phyloP scores from a whole-genome alignment of 2,329 filamentous ascomycete genomes.

The Talaromyces sp. region DNA sequence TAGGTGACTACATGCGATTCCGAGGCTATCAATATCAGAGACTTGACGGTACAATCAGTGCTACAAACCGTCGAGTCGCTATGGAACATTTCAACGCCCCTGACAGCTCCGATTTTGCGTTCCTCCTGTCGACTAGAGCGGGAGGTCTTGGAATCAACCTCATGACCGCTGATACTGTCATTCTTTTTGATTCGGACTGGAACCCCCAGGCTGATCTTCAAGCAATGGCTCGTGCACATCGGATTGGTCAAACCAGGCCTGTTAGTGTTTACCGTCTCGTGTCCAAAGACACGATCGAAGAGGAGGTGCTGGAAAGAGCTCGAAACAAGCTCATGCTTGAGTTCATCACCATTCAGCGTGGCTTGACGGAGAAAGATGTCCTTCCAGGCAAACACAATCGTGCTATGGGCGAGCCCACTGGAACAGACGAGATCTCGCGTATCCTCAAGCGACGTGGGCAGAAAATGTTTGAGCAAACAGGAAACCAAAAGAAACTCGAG shows the following conservation, averaged over 20 bases:
- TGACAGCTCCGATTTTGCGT: constrained; percentile 92
- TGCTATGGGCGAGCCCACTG: constrained; percentile 75
- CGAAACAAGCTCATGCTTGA: constrained; percentile 97
- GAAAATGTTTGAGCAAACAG: constrained; percentile 97
- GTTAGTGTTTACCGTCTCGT: constrained; percentile 96
- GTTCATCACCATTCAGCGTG: constrained; percentile 94
- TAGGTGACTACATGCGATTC: constrained; percentile 88
- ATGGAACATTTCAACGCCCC: constrained; percentile 99
- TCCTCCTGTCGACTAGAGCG: constrained; percentile 88
- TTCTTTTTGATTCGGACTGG: constrained; percentile 95
- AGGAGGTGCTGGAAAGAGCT: constrained; percentile 92
- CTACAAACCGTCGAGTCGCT: constrained; percentile 80
- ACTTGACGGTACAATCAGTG: constrained; percentile 89
- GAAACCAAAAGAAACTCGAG: constrained; percentile 93
- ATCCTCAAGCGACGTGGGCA: constrained; percentile 98
- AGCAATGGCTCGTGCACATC: constrained; percentile 96
- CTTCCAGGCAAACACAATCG: constrained; percentile 74
- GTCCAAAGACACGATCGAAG: constrained; percentile 96
- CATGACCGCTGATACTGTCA: constrained; percentile 97
- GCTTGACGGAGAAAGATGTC: constrained; percentile 89
- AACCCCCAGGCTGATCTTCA: constrained; percentile 97
- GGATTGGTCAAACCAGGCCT: constrained; percentile 93
- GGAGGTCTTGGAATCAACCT: constrained; percentile 98
- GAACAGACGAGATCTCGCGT: constrained; percentile 89
- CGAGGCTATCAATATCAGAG: constrained; percentile 95